Percentiles rank a stretch among this genome's conserved stretches.
These are phyloP conservation scores for Leccinum disarticulatum DNA, from an alignment of 768 basidiomycete genomes.

Conservation along the genomic window DNA sequence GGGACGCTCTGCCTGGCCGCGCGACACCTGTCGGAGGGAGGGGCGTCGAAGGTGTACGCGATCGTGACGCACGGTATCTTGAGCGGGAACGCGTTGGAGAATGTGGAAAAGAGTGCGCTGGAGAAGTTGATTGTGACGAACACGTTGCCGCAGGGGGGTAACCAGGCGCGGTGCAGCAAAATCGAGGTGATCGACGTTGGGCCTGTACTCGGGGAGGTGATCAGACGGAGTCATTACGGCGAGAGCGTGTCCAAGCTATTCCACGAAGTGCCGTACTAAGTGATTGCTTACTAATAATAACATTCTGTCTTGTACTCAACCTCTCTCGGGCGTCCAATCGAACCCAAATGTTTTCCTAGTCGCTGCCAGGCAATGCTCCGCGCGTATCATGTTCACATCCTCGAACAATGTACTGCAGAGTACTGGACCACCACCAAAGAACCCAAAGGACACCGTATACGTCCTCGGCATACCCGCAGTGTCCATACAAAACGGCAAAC, in stretches of 20 bases:
- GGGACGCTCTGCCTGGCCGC: constrained; percentile 94
- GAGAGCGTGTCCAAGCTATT: constrained; percentile 89
- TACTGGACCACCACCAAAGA: constrained; percentile 21
- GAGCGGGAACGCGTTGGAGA: constrained; percentile 82
- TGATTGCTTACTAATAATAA: constrained; percentile 20
- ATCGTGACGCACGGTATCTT: constrained; percentile 97
- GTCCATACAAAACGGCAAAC: constrained; percentile 63
- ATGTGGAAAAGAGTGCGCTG: constrained; percentile 69
- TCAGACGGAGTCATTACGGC: constrained; percentile 95
- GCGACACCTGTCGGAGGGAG: constrained; percentile 83
- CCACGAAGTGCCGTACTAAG: constrained; percentile 83
- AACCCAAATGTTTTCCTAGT: constrained; percentile 22
- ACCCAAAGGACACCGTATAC: constrained; percentile 57
- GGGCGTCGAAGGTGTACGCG: constrained; percentile 81
- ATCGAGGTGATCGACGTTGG: constrained; percentile 95
- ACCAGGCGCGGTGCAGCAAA: constrained; percentile 69
- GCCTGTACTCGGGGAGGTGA: constrained; percentile 93
- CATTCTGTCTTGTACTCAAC: not conserved
- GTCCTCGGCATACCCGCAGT: constrained; percentile 78
- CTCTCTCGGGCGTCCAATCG: not conserved
- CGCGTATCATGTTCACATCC: constrained; percentile 35
- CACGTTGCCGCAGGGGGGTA: constrained; percentile 87
- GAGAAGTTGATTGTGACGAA: constrained; percentile 98
- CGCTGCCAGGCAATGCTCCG: constrained; percentile 32
- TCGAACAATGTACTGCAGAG: constrained; percentile 32